Percentiles rank a stretch among this genome's conserved stretches.
phyloP scores from a whole-genome alignment of 164 flowering plant genomes.

The Santalum album region DNA sequence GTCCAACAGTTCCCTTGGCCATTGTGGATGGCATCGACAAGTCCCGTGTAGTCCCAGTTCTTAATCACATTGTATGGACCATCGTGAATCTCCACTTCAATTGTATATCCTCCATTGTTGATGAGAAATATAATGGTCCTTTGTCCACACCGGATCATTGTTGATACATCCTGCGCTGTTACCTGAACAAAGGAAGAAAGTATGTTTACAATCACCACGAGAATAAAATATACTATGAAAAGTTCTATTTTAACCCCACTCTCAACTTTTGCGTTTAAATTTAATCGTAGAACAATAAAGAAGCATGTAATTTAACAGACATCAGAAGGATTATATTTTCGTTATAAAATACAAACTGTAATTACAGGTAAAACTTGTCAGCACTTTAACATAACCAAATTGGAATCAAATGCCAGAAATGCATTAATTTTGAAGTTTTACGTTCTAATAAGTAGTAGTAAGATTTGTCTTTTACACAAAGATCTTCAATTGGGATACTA shows the following conservation, averaged over 20 bases:
- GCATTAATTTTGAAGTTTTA: no score
- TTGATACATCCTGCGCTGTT: slow-evolving; percentile 62
- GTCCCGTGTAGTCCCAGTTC: slow-evolving; percentile 55
- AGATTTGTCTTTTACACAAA: no score
- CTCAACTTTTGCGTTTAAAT: neutral
- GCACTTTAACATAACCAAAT: no score
- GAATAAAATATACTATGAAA: no score
- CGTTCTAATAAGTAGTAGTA: no score
- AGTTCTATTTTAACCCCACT: neutral
- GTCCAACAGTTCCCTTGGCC: slow-evolving; percentile 70
- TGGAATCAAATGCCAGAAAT: no score
- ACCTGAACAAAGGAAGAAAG: slow-evolving; percentile 26
- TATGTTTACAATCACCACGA: neutral
- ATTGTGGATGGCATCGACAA: slow-evolving; percentile 56
- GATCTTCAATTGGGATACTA: no score
- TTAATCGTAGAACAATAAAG: neutral
- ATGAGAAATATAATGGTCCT: slow-evolving; percentile 48
- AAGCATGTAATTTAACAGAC: no score
- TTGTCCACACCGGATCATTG: slow-evolving; percentile 56
- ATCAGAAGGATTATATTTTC: no score
- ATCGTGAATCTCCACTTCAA: slow-evolving; percentile 68
- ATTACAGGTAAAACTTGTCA: no score
- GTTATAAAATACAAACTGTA: no score
- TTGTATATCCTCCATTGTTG: slow-evolving; percentile 65
- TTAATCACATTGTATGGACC: slow-evolving; percentile 68